Conservation (phyloP, 345 rosid genomes). For the Eucalyptus paniculata region DNA sequence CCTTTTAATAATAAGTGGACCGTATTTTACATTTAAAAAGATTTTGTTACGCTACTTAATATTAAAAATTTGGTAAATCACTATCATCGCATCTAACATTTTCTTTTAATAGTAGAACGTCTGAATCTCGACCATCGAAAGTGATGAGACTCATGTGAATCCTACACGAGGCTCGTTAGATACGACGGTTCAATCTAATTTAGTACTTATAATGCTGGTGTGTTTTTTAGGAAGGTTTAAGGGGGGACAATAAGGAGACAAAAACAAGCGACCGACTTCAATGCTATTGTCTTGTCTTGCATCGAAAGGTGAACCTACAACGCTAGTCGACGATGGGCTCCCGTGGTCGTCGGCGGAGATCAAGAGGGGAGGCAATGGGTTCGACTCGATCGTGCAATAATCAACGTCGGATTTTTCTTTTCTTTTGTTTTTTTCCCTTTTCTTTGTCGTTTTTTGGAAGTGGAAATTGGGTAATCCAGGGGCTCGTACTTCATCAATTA, state of each 20-base stretch:
- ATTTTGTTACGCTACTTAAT: neutral
- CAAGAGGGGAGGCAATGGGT: too few species aligned
- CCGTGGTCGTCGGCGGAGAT: neutral
- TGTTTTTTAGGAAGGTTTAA: neutral
- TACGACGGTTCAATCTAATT: neutral
- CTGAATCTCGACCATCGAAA: accelerated
- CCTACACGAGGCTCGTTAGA: neutral
- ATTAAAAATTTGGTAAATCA: neutral
- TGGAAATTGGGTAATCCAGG: neutral
- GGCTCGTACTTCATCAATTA: neutral
- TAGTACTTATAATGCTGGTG: neutral
- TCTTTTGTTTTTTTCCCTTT: neutral
- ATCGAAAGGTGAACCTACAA: neutral
- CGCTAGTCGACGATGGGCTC: neutral
- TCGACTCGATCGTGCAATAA: neutral
- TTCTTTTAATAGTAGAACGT: too few species aligned
- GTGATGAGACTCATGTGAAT: neutral
- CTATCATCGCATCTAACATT: accelerated
- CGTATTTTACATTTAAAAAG: neutral
- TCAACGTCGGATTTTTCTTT: neutral
- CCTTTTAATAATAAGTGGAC: neutral
- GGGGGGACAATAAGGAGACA: neutral
- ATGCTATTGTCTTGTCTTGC: neutral
- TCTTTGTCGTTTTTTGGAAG: neutral
- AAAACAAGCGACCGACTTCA: neutral